Conservation (phyloP, 73 alveolate species). For the Paramecium sonneborni region DNA sequence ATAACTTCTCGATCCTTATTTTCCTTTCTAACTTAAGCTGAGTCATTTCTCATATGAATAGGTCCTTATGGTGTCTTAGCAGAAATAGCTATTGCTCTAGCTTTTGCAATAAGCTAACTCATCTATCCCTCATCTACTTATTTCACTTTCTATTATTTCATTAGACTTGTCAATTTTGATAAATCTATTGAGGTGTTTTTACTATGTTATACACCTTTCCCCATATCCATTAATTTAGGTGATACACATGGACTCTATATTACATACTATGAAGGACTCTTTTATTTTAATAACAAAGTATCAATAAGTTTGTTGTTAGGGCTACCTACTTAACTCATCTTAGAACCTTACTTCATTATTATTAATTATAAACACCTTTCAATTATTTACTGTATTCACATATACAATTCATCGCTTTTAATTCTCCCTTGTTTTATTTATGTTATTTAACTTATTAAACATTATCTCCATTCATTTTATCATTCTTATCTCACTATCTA, state of each 20-base stretch:
- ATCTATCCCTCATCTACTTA: not conserved
- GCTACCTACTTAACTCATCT: constrained; percentile 24
- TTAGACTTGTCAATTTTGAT: constrained; percentile 18
- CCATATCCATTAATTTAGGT: not conserved
- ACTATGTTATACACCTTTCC: not conserved
- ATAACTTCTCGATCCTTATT: constrained; percentile 14
- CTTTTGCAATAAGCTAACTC: constrained; percentile 26
- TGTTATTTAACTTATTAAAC: not conserved
- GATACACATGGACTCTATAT: constrained; percentile 34
- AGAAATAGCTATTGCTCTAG: not conserved
- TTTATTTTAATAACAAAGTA: not conserved
- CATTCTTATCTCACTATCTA: no score
- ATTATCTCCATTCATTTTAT: no score
- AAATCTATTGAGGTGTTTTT: constrained; percentile 36
- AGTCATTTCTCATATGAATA: constrained; percentile 23
- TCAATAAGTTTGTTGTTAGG: not conserved
- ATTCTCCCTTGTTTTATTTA: not conserved
- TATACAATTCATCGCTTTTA: not conserved
- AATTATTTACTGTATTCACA: not conserved
- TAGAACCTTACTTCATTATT: not conserved
- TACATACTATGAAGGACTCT: constrained; percentile 37
- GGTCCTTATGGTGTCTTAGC: constrained; percentile 5
- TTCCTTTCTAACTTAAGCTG: not conserved
- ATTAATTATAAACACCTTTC: not conserved
- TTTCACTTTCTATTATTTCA: constrained; percentile 21